These are phyloP conservation scores for Gymnopilus dilepis DNA, from an alignment of 768 basidiomycete genomes.

Conservation along the genomic window DNA sequence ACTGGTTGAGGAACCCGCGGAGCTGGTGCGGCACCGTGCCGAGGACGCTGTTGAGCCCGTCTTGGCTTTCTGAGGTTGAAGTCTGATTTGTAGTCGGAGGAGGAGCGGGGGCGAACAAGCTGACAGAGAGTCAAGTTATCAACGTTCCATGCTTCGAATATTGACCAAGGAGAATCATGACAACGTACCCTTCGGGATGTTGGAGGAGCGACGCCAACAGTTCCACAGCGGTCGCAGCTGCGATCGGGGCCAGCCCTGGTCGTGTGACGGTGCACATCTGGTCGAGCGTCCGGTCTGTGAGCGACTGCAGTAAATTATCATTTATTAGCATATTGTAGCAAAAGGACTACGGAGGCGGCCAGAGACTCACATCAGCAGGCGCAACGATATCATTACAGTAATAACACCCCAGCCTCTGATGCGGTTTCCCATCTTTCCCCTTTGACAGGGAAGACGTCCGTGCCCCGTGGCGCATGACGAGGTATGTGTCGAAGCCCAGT, in stretches of 20 bases:
- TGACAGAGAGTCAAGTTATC: conserved; percentile 11
- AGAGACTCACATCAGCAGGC: conserved; percentile 76
- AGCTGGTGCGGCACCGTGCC: conserved; percentile 95
- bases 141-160: not conserved
- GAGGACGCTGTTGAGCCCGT: conserved; percentile 57
- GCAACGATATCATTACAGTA: conserved; percentile 99
- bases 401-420: conserved; percentile 81
- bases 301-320: conserved; percentile 34
- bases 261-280: conserved; percentile 99
- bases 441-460: conserved; percentile 44
- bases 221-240: conserved; percentile 91
- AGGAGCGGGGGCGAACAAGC: conserved; percentile 71
- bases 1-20: conserved; percentile 88
- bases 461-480: conserved; percentile 96
- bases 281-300: conserved; percentile 91
- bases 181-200: conserved; percentile 80
- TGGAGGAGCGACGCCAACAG: conserved; percentile 87
- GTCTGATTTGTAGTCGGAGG: conserved; percentile 43
- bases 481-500: conserved; percentile 92
- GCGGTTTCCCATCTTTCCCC: conserved; percentile 31
- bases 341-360: conserved; percentile 9
- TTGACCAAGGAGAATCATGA: not conserved
- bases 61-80: conserved; percentile 33
- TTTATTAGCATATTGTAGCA: conserved; percentile 22
- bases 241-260: conserved; percentile 92